Conservation (phyloP, 768 basidiomycete genomes). For the Mycena belliarum region DNA sequence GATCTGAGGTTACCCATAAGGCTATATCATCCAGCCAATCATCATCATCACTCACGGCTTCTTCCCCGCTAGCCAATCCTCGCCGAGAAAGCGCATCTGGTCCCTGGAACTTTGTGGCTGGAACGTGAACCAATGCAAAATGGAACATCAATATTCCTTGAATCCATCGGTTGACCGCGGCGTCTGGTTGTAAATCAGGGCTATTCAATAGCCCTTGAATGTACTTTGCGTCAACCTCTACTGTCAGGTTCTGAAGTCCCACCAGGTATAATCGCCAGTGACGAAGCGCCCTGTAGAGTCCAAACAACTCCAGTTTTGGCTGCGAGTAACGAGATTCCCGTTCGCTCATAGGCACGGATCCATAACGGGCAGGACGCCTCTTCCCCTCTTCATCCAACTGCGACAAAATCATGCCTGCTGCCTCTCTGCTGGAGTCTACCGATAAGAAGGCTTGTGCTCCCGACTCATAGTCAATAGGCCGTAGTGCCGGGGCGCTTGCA, state of each 20-base stretch:
- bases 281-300: conserved; percentile 28
- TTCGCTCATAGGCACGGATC: not conserved
- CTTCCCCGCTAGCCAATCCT: not conserved
- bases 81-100: not conserved
- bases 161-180: conserved; percentile 36
- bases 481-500: not conserved
- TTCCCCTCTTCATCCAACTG: not conserved
- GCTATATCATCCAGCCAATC: not conserved
- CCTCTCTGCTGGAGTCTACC: not conserved
- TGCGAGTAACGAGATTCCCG: not conserved
- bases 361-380: not conserved
- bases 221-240: conserved; percentile 36
- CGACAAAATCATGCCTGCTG: not conserved
- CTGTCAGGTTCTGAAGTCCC: conserved; percentile 20
- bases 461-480: not conserved
- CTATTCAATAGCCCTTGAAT: conserved; percentile 37
- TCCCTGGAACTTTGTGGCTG: conserved; percentile 3
- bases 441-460: not conserved
- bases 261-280: conserved; percentile 29
- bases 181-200: conserved; percentile 31
- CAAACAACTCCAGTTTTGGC: conserved; percentile 34
- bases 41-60: not conserved
- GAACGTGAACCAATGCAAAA: conserved; percentile 35
- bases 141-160: conserved; percentile 32
- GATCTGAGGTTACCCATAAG: not conserved